Conservation (phyloP, 495 filamentous ascomycete genomes). For the Penicillium pulvis region DNA sequence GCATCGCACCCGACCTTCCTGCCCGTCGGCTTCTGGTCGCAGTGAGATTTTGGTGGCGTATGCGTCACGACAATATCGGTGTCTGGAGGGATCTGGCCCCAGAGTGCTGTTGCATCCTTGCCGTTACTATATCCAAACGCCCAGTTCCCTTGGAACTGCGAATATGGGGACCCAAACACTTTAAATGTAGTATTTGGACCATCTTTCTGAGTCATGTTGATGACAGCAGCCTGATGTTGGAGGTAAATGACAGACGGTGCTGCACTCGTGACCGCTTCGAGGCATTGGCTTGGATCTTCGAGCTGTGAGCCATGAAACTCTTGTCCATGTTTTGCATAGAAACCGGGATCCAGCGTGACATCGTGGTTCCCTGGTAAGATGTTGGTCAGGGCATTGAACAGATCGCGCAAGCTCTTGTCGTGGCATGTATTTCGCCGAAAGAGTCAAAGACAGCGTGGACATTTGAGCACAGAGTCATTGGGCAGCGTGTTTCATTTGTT, state of each 20-base stretch:
- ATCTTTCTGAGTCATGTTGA: constrained; percentile 56
- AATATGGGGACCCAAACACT: constrained; percentile 76
- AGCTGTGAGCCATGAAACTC: constrained; percentile 62
- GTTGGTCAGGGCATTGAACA: neutral
- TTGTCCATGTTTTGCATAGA: constrained; percentile 59
- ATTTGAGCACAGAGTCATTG: constrained; percentile 2
- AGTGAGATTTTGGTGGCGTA: constrained; percentile 50
- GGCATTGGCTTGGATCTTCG: constrained; percentile 58
- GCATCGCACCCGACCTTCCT: constrained; percentile 41
- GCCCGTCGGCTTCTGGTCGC: constrained; percentile 37
- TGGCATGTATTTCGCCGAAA: neutral
- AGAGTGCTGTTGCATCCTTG: constrained; percentile 50
- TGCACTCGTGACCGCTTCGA: constrained; percentile 51
- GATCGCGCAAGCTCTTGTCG: constrained; percentile 4
- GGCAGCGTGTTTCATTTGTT: constrained; percentile 8
- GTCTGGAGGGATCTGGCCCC: constrained; percentile 47
- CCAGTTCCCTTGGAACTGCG: constrained; percentile 65
- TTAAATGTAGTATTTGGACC: constrained; percentile 70
- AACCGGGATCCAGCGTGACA: constrained; percentile 65
- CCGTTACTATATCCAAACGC: constrained; percentile 66
- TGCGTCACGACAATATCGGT: constrained; percentile 52
- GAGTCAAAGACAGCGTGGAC: neutral
- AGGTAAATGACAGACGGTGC: constrained; percentile 65
- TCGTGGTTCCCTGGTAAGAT: constrained; percentile 73
- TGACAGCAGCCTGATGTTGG: constrained; percentile 58